phyloP scores from a whole-genome alignment of 1,139 yeast species.

The Suhomyces yuchorum region DNA sequence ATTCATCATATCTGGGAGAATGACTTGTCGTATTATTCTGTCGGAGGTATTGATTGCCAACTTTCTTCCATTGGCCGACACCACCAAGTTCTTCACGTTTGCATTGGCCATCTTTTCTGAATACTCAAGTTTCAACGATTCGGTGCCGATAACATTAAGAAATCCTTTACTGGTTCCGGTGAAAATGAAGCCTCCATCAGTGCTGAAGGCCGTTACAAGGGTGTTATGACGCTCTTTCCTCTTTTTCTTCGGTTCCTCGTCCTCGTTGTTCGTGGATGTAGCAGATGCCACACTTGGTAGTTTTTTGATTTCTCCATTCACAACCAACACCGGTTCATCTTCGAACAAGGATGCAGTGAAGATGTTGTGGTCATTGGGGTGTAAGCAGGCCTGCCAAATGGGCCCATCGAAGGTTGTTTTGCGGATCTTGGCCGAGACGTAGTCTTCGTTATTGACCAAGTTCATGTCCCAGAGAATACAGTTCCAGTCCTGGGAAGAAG shows the following conservation, averaged over 20 bases:
- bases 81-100: conserved; percentile 68
- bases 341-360: conserved; percentile 53
- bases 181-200: conserved; percentile 55
- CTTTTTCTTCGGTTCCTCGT: conserved; percentile 23
- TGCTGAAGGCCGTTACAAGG: conserved; percentile 38
- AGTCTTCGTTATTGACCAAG: conserved; percentile 34
- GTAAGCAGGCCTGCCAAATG: conserved; percentile 67
- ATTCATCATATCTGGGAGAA: conserved; percentile 52
- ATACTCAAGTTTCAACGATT: conserved; percentile 39
- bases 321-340: conserved; percentile 50
- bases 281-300: conserved; percentile 8
- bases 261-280: conserved; percentile 21
- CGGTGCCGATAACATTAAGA: conserved; percentile 53
- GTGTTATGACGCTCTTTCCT: conserved; percentile 32
- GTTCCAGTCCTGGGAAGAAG: conserved; percentile 85
- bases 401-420: conserved; percentile 65
- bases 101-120: conserved; percentile 62
- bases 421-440: conserved; percentile 38
- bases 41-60: conserved; percentile 82
- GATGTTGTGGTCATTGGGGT: conserved; percentile 48
- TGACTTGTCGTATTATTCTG: conserved; percentile 72
- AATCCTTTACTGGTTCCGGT: conserved; percentile 84
- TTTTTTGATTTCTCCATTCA: conserved; percentile 16
- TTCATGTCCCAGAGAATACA: conserved; percentile 79
- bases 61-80: conserved; percentile 68